Base-by-base conservation (phyloP, 495 filamentous ascomycete species). In the Extremus antarcticus region DNA sequence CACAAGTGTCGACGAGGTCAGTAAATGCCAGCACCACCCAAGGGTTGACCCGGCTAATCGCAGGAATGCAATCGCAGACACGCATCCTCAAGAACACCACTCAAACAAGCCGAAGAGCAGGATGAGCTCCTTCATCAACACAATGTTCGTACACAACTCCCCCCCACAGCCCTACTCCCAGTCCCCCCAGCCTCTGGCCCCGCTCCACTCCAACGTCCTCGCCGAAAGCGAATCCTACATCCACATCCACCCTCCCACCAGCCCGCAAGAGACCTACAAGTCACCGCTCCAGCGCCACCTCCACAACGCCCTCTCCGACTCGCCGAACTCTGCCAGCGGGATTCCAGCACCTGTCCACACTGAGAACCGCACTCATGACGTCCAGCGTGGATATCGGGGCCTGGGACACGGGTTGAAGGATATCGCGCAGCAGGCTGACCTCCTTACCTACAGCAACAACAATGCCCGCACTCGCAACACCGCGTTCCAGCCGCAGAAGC, bases 401-500 rank as follows among this genome's bases (percentile, higher is more conserved):
- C 50, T 59, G 40, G 48, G 47, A 16, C 46, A 50, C 19, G 56
- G 56, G 2, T 20, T 58, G 23, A 39, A 47, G 3, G 54, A 59
- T 10, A 45, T 53, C 17, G 41, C 17, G 41, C 53, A 56, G 29
- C 52, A 51, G 48, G 51, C 62, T 54, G 58, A 63, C 68, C 70
- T 74, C 63, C 72, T 70, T 62, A 63, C 53, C 65, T 67, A 64
- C 48, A 70, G 29, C 58, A 52, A 38, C 46, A 95, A 89, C 56
- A 95, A 95, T 75, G 87, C 90, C 63, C 84, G 88, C 57, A 90
- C 88, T 19, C 65, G 67, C 50, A 80, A 83, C 68, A 87, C 85
- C 53, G 38, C 90, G 61, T 97, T 98, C 79, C 89, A 90, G 67
- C 89, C 94, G 45, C 87, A 90, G 62, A 82, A 84, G 52, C 74